Base-by-base conservation (phyloP, 129 eudicot genomes). In the Centrapalus pauciflorus region DNA sequence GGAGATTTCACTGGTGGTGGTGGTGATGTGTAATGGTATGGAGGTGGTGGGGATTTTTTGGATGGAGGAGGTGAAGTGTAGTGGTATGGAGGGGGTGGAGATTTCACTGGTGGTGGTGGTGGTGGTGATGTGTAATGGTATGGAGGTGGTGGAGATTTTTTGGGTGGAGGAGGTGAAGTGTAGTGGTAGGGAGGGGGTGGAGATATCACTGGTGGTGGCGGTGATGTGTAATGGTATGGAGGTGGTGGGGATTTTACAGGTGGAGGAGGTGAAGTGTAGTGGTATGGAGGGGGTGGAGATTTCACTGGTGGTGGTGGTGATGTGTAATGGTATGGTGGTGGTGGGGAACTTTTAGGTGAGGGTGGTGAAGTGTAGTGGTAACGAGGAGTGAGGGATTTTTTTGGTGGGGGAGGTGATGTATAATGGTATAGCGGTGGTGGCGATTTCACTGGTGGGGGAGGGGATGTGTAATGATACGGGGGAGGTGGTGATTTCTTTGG, bases 371-470 rank as follows among this genome's bases (percentile, higher is more conserved):
- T 38, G 61, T 78, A 78, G 40, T 58, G 27, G 25, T 71, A 72
- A 0, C 60, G 66, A 0, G 76, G 60, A 1, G 67, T 46, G 9
- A 61, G 58, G 0, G 76, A 57, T 10, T 28, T 49, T 0, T 2
- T 1, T 0, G 65, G 66, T 8, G 74, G 77, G 0, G 75, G 77
- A 0, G 78, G 77, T 17, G 81, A 58, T 2, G 73, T 25, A 11
- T 62, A 69, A 23, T 76, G 33, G 65, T 76, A 76, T 1, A 70
- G 73, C 0, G 76, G 40, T 0, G 83, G 79, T 8, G 79, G 79
- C 0, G 79, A 78, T 1, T 66, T 29, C 0, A 3, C 21, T 0
- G 81, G 81, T 9, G 81, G 77, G 1, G 81, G 77, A 1, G 73
- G 77, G 2, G 81, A 77, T 0, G 16, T 61, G 34, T 78, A 78